Base-by-base conservation (phyloP, 106 monocot species). In the Acanthochlamys bracteata region DNA sequence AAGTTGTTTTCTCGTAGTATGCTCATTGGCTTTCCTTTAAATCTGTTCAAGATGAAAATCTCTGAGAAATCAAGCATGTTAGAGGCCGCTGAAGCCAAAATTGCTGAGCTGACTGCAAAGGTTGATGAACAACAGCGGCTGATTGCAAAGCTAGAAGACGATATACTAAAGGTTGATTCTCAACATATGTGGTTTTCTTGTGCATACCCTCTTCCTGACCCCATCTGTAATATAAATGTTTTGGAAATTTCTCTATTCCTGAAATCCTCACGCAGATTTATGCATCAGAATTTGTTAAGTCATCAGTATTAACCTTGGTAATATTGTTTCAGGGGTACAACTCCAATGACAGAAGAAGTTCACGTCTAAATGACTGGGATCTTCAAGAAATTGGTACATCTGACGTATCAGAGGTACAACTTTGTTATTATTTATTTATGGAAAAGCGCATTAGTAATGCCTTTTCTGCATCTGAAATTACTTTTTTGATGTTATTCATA, bases 71-170 rank as follows among this genome's bases (percentile, higher is more conserved):
- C 83, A 70, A 74, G 74, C 61, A 51, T 79, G 24, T 59, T 98
- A 56, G 91, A 80, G 62, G 75, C 68, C 52, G 85, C 88, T 73
- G 91, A 98, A 76, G 74, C 64, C 2, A 85, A 79, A 61, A 67
- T 92, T 61, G 66, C 66, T 57, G 96, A 91, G 45, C 59, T 98
- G 55, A 81, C 63, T 69, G 57, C 68, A 23, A 91, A 91, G 71
- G 85, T 79, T 66, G 83, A 83, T 60, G 96, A 98, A 73, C 96
- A 98, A 60, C 88, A 92, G 69, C 85, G 80, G 72, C 72, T 98
- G 56, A 92, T 92, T 70, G 24, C 85, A 73, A 98, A 92, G 66
- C 85, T 98, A 54, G 96, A 98, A 75, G 96, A 98, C 56, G 96
- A 98, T 77, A 98, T 98, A 74, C 77, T 85, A n/a, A 98, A 98